Evolutionary conservation across 352 stramenopile genomes (phyloP), one percentile per base, ranked within the genome.

Genomic region (Globisporangium heterothallicum): DNA sequence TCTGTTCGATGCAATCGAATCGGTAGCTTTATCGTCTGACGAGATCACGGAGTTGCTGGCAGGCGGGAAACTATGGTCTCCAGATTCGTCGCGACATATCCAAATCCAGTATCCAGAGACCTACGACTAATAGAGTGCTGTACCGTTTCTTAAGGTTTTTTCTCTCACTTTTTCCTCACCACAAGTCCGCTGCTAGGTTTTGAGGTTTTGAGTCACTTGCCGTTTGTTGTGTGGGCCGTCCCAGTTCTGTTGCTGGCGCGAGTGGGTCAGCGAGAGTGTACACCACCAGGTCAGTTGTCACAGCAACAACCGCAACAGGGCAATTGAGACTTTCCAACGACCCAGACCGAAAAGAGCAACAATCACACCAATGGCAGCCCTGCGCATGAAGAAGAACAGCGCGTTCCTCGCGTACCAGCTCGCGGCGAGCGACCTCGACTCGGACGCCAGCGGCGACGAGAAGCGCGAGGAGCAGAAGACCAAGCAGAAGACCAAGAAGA

Each of bases 401-500:
- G 80, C 78, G 34, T 91, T 91, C 61, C 59, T 82, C 59, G 70
- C 74, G 29, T 85, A 83, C 53, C 61, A 74, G 56, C 54, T 80
- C 49, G 69, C 53, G 4, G 59, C 59, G 32, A 74, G 53, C 26
- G 69, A 78, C 45, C 49, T 65, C 27, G 67, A 72, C 50, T 76
- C 79, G 52, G 78, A 82, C 49, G 65, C 43, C 35, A 88, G 71
- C 53, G 66, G 63, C 14, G 66, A 86, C 26, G 75, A 91, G 65
- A 65, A 64, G 22, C 53, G 66, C 42, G 61, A 74, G 48, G 65
- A 86, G 61, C 72, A 78, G 10, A 70, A 70, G 63, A 56, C 58
- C 30, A 81, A 81, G 58, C 77, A 87, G 49, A 85, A 87, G 49
- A 63, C 71, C 47, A 83, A 79, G 65, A 85, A 88, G 58, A 91